Conservation (phyloP, 495 filamentous ascomycete species). For the Xylaria palmicola region DNA sequence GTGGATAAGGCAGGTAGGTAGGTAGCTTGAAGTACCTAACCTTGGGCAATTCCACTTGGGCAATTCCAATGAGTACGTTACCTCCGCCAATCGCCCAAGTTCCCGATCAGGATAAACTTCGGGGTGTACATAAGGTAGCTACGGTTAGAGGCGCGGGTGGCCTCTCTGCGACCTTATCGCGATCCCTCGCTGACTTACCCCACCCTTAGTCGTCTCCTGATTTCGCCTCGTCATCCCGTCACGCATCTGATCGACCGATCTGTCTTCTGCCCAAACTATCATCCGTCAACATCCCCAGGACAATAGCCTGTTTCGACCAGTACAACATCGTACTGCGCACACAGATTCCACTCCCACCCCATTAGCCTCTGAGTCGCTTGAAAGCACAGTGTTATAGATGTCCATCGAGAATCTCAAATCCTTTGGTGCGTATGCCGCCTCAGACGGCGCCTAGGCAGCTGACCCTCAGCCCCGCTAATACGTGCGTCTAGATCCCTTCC, state of each 20-base stretch:
- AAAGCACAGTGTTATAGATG: conserved; percentile 4
- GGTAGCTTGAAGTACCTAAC: too few species aligned
- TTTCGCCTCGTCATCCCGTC: not conserved
- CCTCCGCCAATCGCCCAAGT: not conserved
- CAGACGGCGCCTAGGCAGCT: not conserved
- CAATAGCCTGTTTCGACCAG: not conserved
- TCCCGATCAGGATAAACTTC: not conserved
- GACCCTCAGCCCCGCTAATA: conserved; percentile 9
- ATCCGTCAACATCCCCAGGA: not conserved
- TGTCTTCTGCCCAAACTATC: not conserved
- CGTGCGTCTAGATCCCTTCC: conserved; percentile 12
- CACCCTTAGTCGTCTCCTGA: conserved; percentile 3
- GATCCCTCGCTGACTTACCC: not conserved
- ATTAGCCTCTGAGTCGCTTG: not conserved
- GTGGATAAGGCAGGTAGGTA: too few species aligned
- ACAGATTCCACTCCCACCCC: not conserved
- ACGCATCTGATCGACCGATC: not conserved
- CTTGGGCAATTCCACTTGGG: too few species aligned
- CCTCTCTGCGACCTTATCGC: conserved; percentile 7
- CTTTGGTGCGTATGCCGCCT: conserved; percentile 10
- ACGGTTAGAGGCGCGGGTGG: too few species aligned
- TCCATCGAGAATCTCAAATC: conserved; percentile 18
- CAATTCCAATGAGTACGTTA: too few species aligned
- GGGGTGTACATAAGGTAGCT: not conserved
- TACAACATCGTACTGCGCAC: not conserved